phyloP scores from a whole-genome alignment of 352 stramenopile genomes.

The Phytophthora podocarpi region DNA sequence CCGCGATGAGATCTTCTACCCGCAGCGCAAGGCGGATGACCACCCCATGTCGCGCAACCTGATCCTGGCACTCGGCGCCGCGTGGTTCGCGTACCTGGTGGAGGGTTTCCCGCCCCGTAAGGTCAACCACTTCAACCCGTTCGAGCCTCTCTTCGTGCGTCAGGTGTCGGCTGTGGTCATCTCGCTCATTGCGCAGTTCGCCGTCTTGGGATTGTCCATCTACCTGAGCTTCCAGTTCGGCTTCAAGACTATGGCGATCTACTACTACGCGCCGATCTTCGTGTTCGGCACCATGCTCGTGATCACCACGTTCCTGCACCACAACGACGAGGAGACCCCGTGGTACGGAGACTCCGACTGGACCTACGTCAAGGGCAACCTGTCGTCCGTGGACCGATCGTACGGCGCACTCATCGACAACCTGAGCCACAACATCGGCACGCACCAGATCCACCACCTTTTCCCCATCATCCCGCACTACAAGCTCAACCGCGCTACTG shows the following conservation, averaged over 20 bases:
- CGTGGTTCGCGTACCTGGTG: conserved; percentile 77
- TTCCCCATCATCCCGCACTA: conserved; percentile 90
- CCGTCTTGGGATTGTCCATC: conserved; percentile 40
- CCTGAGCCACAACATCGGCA: conserved; percentile 88
- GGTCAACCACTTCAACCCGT: conserved; percentile 82
- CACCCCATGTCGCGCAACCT: conserved; percentile 61
- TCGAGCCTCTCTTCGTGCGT: conserved; percentile 75
- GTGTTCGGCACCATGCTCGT: conserved; percentile 82
- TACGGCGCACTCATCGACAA: conserved; percentile 84
- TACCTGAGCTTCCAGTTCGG: conserved; percentile 55
- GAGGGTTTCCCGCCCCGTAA: conserved; percentile 78
- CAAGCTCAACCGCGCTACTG: conserved; percentile 71
- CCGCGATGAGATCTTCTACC: conserved; percentile 86
- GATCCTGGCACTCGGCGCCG: conserved; percentile 52
- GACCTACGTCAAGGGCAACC: conserved; percentile 86
- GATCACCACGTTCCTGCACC: conserved; percentile 86
- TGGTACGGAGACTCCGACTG: conserved; percentile 87
- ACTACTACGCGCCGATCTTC: conserved; percentile 80
- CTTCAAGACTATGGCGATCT: conserved; percentile 68
- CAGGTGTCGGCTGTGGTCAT: conserved; percentile 66
- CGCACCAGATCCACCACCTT: conserved; percentile 86
- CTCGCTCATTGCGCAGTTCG: conserved; percentile 55
- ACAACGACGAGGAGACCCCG: conserved; percentile 83
- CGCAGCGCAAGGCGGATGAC: conserved; percentile 62
- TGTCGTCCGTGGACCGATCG: conserved; percentile 80